Percentiles rank a stretch among this genome's conserved stretches.
Conservation (phyloP, 257 asterid species). For the Ilex asprella region DNA sequence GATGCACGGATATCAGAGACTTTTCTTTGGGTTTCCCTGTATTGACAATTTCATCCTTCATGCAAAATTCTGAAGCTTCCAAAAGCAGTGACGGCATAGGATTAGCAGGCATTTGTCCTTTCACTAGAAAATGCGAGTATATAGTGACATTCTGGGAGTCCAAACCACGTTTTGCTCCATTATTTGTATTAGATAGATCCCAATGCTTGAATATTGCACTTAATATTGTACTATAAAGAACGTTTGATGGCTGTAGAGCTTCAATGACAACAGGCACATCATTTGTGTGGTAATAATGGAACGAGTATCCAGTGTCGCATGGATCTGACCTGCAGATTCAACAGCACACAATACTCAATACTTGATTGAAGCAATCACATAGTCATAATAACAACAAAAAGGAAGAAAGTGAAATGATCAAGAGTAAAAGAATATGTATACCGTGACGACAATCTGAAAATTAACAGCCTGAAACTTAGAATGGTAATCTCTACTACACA, state of each 20-base stretch:
- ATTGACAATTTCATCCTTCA: slow-evolving; percentile 22
- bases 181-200: slow-evolving; percentile 43
- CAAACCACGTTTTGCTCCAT: slow-evolving; percentile 35
- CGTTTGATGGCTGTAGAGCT: slow-evolving; percentile 49
- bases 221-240: slow-evolving; percentile 34
- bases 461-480: too few relatives aligned
- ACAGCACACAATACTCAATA: slow-evolving; percentile 5
- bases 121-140: slow-evolving; percentile 29
- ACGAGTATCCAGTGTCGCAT: slow-evolving; percentile 35
- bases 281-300: slow-evolving; percentile 53
- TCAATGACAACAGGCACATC: slow-evolving; percentile 55
- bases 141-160: slow-evolving; percentile 26
- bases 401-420: not conserved
- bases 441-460: not conserved
- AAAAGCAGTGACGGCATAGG: slow-evolving; percentile 13
- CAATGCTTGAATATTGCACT: slow-evolving; percentile 44
- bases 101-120: slow-evolving; percentile 12
- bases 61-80: slow-evolving; percentile 19
- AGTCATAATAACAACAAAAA: too few relatives aligned
- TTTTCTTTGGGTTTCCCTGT: slow-evolving; percentile 30
- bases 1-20: slow-evolving; percentile 20
- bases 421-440: not conserved
- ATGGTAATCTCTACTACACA: too few relatives aligned
- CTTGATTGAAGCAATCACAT: not conserved
- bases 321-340: slow-evolving; percentile 63